Evolutionary conservation across 2,329 filamentous ascomycete genomes (phyloP).

Genomic region (Parasarocladium wereldwijsianum): DNA sequence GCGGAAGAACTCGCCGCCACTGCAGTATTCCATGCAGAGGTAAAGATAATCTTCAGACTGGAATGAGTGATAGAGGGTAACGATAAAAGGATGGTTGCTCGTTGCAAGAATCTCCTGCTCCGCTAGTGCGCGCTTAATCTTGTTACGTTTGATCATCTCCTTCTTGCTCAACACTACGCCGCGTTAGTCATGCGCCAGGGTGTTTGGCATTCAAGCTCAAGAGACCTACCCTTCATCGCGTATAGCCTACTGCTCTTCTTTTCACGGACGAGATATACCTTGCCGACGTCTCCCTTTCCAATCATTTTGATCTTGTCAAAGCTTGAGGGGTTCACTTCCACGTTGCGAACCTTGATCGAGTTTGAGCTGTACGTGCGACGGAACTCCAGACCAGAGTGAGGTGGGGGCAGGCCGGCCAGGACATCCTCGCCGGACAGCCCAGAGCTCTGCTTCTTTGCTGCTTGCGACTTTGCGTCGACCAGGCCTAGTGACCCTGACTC

Average conservation of each 20-base stretch:
- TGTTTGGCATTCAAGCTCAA: constrained; percentile 1
- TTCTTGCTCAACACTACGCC: constrained; percentile 86
- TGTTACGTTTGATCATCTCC: constrained; percentile 99
- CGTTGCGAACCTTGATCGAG: constrained; percentile 95
- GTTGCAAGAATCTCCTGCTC: constrained; percentile 97
- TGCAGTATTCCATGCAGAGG: constrained; percentile 99
- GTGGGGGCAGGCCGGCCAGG: constrained; percentile 48
- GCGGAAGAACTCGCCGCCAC: constrained; percentile 94
- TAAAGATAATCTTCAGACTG: constrained; percentile 98
- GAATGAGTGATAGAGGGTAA: constrained; percentile 96
- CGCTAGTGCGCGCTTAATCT: constrained; percentile 95
- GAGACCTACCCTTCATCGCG: constrained; percentile 82
- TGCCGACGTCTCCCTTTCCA: constrained; percentile 95
- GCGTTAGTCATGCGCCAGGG: constrained; percentile 18
- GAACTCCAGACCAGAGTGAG: constrained; percentile 60
- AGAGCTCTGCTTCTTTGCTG: constrained; percentile 19
- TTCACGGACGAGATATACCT: constrained; percentile 92
- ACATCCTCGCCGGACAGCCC: constrained; percentile 30
- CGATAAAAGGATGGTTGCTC: constrained; percentile 98
- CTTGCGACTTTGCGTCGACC: constrained; percentile 17
- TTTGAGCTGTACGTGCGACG: constrained; percentile 96
- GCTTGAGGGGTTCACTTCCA: constrained; percentile 86
- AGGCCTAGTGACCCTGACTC: constrained; percentile 26
- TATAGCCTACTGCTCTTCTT: constrained; percentile 95
- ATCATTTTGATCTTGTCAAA: constrained; percentile 99